Evolutionary conservation across 176 grass and related monocot species (phyloP).

Genomic region (Tillandsia leiboldiana): DNA sequence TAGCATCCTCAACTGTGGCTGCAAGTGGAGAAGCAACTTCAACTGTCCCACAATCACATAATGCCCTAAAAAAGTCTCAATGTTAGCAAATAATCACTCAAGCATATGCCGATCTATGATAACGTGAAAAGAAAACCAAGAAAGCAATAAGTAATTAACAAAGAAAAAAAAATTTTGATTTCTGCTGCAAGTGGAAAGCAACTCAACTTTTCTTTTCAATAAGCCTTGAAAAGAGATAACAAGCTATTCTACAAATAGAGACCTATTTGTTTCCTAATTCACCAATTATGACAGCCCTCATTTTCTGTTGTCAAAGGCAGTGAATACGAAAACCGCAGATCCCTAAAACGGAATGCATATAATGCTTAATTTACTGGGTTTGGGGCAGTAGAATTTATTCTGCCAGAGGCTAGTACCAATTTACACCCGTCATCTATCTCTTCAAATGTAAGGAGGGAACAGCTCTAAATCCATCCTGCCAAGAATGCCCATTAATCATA

Average conservation of each 20-base stretch:
- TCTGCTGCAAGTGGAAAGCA: background rate
- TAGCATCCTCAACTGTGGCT: slow-evolving; percentile 76
- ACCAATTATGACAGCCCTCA: too few relatives aligned
- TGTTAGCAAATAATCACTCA: background rate
- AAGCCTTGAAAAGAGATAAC: too few relatives aligned
- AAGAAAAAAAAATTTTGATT: background rate
- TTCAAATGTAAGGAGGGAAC: background rate
- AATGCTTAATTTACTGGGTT: too few relatives aligned
- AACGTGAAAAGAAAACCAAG: background rate
- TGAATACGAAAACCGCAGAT: too few relatives aligned
- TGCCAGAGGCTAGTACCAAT: background rate
- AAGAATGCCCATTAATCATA: background rate
- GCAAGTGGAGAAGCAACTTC: slow-evolving; percentile 96
- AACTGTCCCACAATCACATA: slow-evolving; percentile 85
- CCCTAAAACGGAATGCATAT: too few relatives aligned
- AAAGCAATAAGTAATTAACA: background rate
- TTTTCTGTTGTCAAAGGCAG: too few relatives aligned
- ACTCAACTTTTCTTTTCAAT: background rate
- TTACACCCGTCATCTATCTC: background rate
- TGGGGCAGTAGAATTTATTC: too few relatives aligned
- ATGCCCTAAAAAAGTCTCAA: slow-evolving; percentile 35
- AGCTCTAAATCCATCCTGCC: background rate
- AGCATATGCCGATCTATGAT: background rate
- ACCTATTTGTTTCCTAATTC: too few relatives aligned
- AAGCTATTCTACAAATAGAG: too few relatives aligned